These are phyloP conservation scores for Plectosphaerella cucumerina DNA, from an alignment of 2,329 filamentous ascomycete genomes.

Conservation along the genomic window DNA sequence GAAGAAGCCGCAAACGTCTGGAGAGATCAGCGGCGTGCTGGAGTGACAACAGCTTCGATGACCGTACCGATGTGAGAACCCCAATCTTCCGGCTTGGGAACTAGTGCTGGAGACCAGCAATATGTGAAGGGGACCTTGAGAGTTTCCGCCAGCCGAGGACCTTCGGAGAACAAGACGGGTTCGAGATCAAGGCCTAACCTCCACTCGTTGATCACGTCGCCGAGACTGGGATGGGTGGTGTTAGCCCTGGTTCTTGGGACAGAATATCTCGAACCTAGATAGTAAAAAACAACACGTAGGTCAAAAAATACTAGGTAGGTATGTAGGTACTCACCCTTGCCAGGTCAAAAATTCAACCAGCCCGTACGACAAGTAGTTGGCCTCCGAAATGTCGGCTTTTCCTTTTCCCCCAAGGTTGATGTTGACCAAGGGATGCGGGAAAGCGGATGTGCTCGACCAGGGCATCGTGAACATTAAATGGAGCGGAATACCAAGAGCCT, in stretches of 20 bases:
- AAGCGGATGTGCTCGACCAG: slow-evolving; percentile 67
- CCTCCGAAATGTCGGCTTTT: slow-evolving; percentile 53
- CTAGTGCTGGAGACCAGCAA: slow-evolving; percentile 68
- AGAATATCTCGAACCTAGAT: too few species aligned
- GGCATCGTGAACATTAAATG: slow-evolving; percentile 60
- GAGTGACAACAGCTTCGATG: too few species aligned
- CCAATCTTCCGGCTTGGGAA: slow-evolving; percentile 65
- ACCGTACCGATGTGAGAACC: slow-evolving; percentile 48
- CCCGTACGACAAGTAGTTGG: slow-evolving; percentile 68
- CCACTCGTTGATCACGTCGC: slow-evolving; percentile 73
- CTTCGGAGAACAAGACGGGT: slow-evolving; percentile 65
- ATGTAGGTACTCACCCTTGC: slow-evolving; percentile 48
- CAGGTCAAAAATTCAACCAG: slow-evolving; percentile 73
- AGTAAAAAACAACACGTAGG: background rate
- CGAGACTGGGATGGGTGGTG: slow-evolving; percentile 32
- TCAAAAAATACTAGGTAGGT: too few species aligned
- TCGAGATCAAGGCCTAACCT: slow-evolving; percentile 63
- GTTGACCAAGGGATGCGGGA: slow-evolving; percentile 70
- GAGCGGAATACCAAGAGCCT: slow-evolving; percentile 36
- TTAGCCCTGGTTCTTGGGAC: background rate
- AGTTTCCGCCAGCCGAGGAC: slow-evolving; percentile 64
- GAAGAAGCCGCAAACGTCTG: slow-evolving; percentile 55
- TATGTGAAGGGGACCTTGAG: slow-evolving; percentile 71
- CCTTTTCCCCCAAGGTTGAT: slow-evolving; percentile 50
- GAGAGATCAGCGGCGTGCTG: background rate